Evolutionary conservation across 2,329 filamentous ascomycete genomes (phyloP).

Genomic region (Phyllosticta ampelicida): DNA sequence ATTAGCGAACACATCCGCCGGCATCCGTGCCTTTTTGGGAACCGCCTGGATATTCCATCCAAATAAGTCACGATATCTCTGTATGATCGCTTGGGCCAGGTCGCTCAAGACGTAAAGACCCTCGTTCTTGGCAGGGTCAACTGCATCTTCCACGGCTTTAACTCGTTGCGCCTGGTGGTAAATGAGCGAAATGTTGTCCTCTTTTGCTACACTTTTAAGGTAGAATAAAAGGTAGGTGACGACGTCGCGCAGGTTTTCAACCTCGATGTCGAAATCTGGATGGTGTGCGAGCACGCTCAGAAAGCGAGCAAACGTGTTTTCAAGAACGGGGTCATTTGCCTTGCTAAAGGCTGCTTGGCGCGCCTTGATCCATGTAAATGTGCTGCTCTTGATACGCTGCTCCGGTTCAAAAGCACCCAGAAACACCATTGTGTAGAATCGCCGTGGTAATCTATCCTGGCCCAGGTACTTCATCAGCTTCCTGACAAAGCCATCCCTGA

Average conservation of each 20-base stretch:
- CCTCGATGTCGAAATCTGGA: slow-evolving; percentile 61
- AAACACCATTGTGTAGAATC: slow-evolving; percentile 87
- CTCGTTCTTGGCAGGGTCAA: slow-evolving; percentile 46
- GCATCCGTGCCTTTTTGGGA: slow-evolving; percentile 69
- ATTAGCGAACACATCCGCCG: slow-evolving; percentile 64
- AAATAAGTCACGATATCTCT: slow-evolving; percentile 75
- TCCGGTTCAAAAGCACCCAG: slow-evolving; percentile 84
- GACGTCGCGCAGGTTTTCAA: slow-evolving; percentile 66
- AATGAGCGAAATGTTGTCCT: slow-evolving; percentile 78
- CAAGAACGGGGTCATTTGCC: slow-evolving; percentile 52
- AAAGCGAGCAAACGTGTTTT: slow-evolving; percentile 69
- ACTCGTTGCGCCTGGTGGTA: slow-evolving; percentile 87
- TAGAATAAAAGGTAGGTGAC: slow-evolving; percentile 87
- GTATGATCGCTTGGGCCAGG: slow-evolving; percentile 69
- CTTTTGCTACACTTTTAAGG: slow-evolving; percentile 67
- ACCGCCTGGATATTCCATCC: slow-evolving; percentile 80
- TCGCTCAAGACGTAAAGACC: slow-evolving; percentile 81
- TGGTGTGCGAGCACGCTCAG: slow-evolving; percentile 87
- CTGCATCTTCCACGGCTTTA: slow-evolving; percentile 77
- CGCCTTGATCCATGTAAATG: slow-evolving; percentile 82
- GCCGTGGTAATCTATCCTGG: slow-evolving; percentile 53
- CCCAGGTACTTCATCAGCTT: slow-evolving; percentile 88
- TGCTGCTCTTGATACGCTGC: slow-evolving; percentile 57
- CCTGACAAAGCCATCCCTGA: slow-evolving; percentile 68
- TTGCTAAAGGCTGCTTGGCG: slow-evolving; percentile 56